Percentiles rank a stretch among this genome's conserved stretches.
Evolutionary conservation across 2,329 filamentous ascomycete species (phyloP).

Genomic region (Pezicula neosporulosa): DNA sequence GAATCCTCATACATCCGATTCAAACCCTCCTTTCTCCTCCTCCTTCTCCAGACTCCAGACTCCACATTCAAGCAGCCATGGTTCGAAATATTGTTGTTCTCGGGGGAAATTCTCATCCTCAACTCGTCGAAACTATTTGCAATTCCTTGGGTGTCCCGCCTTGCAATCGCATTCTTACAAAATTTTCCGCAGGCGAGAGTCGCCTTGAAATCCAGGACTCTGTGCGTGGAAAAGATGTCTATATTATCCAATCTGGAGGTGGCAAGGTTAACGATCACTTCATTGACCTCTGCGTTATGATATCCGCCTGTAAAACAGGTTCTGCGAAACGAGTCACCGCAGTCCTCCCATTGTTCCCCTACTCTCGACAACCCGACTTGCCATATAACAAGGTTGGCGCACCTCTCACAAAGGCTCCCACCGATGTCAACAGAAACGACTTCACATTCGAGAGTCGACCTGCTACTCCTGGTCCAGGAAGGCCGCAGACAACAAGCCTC

Average conservation of each 20-base stretch:
- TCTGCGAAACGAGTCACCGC: constrained; percentile 92
- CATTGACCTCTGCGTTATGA: constrained; percentile 95
- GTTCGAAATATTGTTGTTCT: constrained; percentile 94
- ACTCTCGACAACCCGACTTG: constrained; percentile 92
- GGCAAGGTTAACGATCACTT: constrained; percentile 95
- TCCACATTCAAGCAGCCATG: constrained; percentile 47
- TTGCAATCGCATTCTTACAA: constrained; percentile 78
- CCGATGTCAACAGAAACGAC: constrained; percentile 48
- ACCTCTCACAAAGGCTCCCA: constrained; percentile 70
- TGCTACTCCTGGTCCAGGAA: constrained; percentile 73
- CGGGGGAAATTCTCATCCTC: constrained; percentile 87
- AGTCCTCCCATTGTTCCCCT: constrained; percentile 92
- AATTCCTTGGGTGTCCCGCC: constrained; percentile 83
- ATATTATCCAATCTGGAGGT: constrained; percentile 92
- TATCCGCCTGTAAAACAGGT: constrained; percentile 94
- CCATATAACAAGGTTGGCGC: constrained; percentile 96
- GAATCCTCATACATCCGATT: constrained; percentile 3
- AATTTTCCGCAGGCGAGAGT: constrained; percentile 94
- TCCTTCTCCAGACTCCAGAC: background rate
- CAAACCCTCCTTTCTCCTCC: background rate
- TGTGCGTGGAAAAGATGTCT: constrained; percentile 97
- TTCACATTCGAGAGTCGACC: constrained; percentile 93
- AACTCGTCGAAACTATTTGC: constrained; percentile 83
- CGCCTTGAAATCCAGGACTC: constrained; percentile 95
- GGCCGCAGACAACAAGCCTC: constrained; percentile 58